Percentiles rank a stretch among this genome's conserved stretches.
These are phyloP conservation scores for Saitoella complicata DNA, from an alignment of 805 yeast species.

Conservation along the genomic window DNA sequence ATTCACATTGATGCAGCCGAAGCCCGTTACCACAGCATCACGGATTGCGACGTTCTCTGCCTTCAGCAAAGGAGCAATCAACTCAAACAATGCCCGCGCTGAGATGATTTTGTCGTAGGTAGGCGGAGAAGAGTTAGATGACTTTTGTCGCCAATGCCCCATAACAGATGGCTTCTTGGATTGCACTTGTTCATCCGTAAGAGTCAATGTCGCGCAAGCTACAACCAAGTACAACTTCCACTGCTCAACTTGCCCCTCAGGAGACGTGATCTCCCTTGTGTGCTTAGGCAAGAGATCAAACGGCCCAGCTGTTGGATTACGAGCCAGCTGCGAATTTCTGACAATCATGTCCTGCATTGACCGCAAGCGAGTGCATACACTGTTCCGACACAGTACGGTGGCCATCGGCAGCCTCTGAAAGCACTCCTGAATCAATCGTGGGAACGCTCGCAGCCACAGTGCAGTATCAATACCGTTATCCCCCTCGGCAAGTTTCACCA, in stretches of 20 bases:
- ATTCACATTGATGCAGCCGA: conserved; percentile 80
- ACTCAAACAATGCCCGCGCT: conserved; percentile 72
- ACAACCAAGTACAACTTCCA: conserved; percentile 82
- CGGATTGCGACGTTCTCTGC: conserved; percentile 53
- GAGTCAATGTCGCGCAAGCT: conserved; percentile 80
- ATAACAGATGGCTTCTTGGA: too few species aligned
- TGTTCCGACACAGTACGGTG: conserved; percentile 80
- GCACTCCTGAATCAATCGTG: conserved; percentile 51
- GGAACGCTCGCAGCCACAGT: conserved; percentile 84
- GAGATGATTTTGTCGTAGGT: conserved; percentile 46
- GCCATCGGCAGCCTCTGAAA: conserved; percentile 80
- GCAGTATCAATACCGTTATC: conserved; percentile 93
- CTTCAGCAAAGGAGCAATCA: conserved; percentile 68
- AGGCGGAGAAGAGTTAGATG: conserved; percentile 17
- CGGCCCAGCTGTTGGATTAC: conserved; percentile 7
- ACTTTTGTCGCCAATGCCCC: too few species aligned
- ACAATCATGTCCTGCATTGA: conserved; percentile 38
- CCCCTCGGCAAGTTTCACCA: conserved; percentile 71
- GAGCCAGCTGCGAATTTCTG: conserved; percentile 16
- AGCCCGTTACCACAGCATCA: conserved; percentile 78
- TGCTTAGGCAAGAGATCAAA: conserved; percentile 13
- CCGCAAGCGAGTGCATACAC: conserved; percentile 75
- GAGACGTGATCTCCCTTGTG: conserved; percentile 33
- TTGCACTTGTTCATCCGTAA: conserved; percentile 65
- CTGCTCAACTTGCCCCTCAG: conserved; percentile 57